Evolutionary conservation across 2,329 filamentous ascomycete species (phyloP).

Genomic region (Ramularia collo-cygni): DNA sequence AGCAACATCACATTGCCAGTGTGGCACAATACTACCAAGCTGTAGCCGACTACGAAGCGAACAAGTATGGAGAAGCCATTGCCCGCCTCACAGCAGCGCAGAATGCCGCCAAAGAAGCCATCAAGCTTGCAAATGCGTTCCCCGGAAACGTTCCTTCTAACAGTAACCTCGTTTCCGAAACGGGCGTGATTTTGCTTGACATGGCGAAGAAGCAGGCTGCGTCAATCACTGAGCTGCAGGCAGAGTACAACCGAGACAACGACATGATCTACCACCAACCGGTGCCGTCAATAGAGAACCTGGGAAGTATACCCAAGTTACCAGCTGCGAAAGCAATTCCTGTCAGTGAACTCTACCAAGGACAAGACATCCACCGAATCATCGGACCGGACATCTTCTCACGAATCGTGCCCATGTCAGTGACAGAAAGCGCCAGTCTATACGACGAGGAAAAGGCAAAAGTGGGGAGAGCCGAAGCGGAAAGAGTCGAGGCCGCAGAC

Average conservation of each 20-base stretch:
- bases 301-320: slow-evolving; percentile 78
- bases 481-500: slow-evolving; percentile 86
- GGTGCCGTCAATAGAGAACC: slow-evolving; percentile 75
- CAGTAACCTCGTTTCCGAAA: slow-evolving; percentile 78
- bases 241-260: slow-evolving; percentile 78
- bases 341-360: slow-evolving; percentile 91
- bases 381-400: slow-evolving; percentile 96
- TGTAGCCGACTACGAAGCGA: slow-evolving; percentile 80
- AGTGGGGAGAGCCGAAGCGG: slow-evolving; percentile 83
- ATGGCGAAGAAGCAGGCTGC: slow-evolving; percentile 76
- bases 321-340: slow-evolving; percentile 95
- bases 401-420: slow-evolving; percentile 90
- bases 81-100: slow-evolving; percentile 78
- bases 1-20: slow-evolving; percentile 75
- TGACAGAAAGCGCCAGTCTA: slow-evolving; percentile 91
- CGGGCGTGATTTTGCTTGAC: slow-evolving; percentile 65
- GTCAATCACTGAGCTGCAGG: slow-evolving; percentile 73
- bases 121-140: slow-evolving; percentile 68
- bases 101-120: slow-evolving; percentile 68
- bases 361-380: slow-evolving; percentile 93
- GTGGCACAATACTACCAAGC: slow-evolving; percentile 92
- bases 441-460: slow-evolving; percentile 99
- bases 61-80: slow-evolving; percentile 78
- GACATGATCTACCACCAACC: slow-evolving; percentile 97
- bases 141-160: slow-evolving; percentile 70